Evolutionary conservation across 768 basidiomycete genomes (phyloP), one percentile per base, ranked within the genome.

Genomic region (Tubosaeta brunneosetosa): DNA sequence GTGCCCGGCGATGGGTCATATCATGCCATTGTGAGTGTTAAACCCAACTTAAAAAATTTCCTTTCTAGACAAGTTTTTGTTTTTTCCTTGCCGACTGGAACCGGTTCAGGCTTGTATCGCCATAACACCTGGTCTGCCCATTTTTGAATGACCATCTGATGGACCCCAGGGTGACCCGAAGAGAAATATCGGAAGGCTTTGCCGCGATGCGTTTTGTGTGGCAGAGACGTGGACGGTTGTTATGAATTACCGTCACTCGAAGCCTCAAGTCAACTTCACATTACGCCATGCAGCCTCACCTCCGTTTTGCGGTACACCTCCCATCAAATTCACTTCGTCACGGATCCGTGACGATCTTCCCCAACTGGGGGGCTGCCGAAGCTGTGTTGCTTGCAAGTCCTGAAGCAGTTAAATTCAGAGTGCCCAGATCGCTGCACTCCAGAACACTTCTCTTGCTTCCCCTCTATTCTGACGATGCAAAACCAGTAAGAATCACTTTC

Each of bases 351-450:
- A 44, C 47, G 29, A 53, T 52, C 51, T 38, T 22, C 44, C 14
- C 29, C 26, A 45, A 27, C 13, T 14, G 40, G 36, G 46, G 49
- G 6, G 4, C 27, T 0, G 12, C 19, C 7, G 32, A 47, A 34
- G 64, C 62, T 66, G 61, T 64, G 56, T 26, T 16, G 2, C 38
- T 2, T 31, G 2, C 36, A 29, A 40, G 31, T 44, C 1, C 26
- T 46, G 37, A 25, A 36, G 12, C 34, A 19, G 49, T 55, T 63
- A 63, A 64, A 56, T 26, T 27, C 29, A 17, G 11, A 44, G n/a
- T 6, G 2, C 13, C 29, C 17, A 8, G 9, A 38, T 29, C n/a
- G 16, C 6, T 47, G 25, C 9, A 6, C 19, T 27, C 40, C 42
- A 52, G 47, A 44, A 2, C 33, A 42, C 44, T 33, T 1, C 40